Evolutionary conservation across 148 eudicot genomes (phyloP), one percentile per base, ranked within the genome.

Genomic region (Rhododendron ferrugineum): DNA sequence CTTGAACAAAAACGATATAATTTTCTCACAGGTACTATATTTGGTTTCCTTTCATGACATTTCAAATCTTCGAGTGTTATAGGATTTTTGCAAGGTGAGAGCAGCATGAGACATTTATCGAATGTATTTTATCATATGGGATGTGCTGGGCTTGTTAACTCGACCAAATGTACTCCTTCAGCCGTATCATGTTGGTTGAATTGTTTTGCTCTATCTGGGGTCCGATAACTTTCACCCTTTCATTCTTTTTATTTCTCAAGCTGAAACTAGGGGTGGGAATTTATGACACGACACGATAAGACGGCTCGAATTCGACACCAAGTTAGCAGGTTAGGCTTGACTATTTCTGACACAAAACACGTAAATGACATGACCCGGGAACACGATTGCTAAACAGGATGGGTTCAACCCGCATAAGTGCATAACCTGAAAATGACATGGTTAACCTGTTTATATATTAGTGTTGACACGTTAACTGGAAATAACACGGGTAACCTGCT

Each of bases 11-110:
- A 52, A 90, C 46, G 76, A 85, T 80, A 87, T 94, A n/a, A 62
- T 88, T 56, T 89, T 88, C 79, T 93, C 98, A 3, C 91, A 92
- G 98, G 95, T 93, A 86, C 14, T 56, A 49, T 42, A 28, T 58
- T 30, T 46, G 11, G 15, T 52, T 47, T 13, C 80, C 73, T 30
- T 52, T 79, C 8, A 44, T 80, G 58, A 37, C 46, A 6, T 6
- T 5, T 15, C 26, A 10, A 60, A 26, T 37, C 20, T 42, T 34
- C 15, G 16, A 47, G 70, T 58, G 20, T 30, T 20, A 42, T 10
- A 34, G 78, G 52, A 9, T 73, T 52, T 58, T 37, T 26, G 54
- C 82, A 36, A 37, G 58, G 47, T 49, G 74, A 30, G 75, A n/a
- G 81, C 30, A 50, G 4, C 20, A 34, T 47, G 64, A 16, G 30